phyloP scores from a whole-genome alignment of 768 basidiomycete species.

The Krasilnikovozyma curviuscula region DNA sequence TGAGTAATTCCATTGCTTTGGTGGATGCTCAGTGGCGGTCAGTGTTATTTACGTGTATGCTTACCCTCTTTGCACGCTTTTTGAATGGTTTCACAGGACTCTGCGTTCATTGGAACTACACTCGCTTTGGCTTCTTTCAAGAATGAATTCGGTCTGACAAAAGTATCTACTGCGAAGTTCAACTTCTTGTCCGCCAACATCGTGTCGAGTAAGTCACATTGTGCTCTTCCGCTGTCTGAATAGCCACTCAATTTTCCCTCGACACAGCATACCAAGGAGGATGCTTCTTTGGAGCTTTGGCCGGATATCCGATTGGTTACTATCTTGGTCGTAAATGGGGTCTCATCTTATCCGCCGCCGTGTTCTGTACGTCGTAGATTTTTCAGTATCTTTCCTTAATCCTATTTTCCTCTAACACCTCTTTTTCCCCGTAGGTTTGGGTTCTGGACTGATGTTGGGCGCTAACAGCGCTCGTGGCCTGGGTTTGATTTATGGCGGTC shows the following conservation, averaged over 20 bases:
- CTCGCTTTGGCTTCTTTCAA: slow-evolving; percentile 32
- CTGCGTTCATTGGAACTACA: slow-evolving; percentile 34
- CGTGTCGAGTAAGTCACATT: too few relatives aligned
- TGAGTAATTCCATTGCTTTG: too few relatives aligned
- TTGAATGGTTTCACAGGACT: too few relatives aligned
- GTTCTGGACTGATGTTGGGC: background rate
- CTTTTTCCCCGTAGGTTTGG: background rate
- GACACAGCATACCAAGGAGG: slow-evolving; percentile 19
- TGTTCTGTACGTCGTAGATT: too few relatives aligned
- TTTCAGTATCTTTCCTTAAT: background rate
- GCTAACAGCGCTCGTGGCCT: slow-evolving; percentile 14
- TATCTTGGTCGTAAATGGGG: slow-evolving; percentile 12
- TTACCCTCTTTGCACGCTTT: too few relatives aligned
- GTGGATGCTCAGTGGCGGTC: too few relatives aligned
- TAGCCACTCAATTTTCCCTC: too few relatives aligned
- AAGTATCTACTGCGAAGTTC: slow-evolving; percentile 22
- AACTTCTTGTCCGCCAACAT: slow-evolving; percentile 24
- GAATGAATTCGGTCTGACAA: slow-evolving; percentile 30
- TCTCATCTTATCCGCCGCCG: background rate
- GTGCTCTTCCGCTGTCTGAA: too few relatives aligned
- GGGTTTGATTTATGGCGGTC: slow-evolving; percentile 3
- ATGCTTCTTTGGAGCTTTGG: slow-evolving; percentile 18
- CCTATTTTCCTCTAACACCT: background rate
- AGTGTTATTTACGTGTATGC: too few relatives aligned
- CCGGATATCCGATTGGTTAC: slow-evolving; percentile 15